These are phyloP conservation scores for Pseudonectria buxi DNA, from an alignment of 2,329 filamentous ascomycete species.

Conservation along the genomic window DNA sequence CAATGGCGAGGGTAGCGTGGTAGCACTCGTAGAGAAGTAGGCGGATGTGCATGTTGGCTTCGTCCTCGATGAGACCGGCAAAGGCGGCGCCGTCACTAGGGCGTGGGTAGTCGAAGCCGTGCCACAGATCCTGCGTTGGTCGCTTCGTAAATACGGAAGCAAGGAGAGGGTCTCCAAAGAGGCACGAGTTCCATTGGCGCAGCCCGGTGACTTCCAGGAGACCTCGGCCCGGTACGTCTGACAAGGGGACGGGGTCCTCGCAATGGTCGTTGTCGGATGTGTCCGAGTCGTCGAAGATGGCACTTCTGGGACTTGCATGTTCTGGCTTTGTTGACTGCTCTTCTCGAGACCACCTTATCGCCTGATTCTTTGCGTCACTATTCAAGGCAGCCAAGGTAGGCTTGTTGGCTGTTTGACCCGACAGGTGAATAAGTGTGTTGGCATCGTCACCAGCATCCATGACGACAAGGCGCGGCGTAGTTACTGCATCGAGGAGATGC, in stretches of 20 bases:
- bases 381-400: background rate
- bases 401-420: constrained; percentile 5
- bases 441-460: constrained; percentile 44
- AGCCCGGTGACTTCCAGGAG: constrained; percentile 40
- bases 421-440: constrained; percentile 39
- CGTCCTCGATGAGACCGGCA: constrained; percentile 34
- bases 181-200: constrained; percentile 51
- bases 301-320: no score
- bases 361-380: constrained; percentile 1
- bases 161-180: constrained; percentile 56
- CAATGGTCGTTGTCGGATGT: no score
- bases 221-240: background rate
- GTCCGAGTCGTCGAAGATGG: no score
- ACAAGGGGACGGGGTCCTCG: background rate
- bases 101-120: constrained; percentile 35
- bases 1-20: constrained; percentile 45
- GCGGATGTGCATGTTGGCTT: constrained; percentile 36
- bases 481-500: constrained; percentile 46
- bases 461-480: constrained; percentile 45
- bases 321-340: no score
- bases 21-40: constrained; percentile 53
- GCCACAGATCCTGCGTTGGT: constrained; percentile 38
- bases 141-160: constrained; percentile 41
- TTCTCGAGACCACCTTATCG: no score
- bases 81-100: constrained; percentile 5